Conservation (phyloP, 2,329 filamentous ascomycete species). For the Emericellopsis cladophorae region DNA sequence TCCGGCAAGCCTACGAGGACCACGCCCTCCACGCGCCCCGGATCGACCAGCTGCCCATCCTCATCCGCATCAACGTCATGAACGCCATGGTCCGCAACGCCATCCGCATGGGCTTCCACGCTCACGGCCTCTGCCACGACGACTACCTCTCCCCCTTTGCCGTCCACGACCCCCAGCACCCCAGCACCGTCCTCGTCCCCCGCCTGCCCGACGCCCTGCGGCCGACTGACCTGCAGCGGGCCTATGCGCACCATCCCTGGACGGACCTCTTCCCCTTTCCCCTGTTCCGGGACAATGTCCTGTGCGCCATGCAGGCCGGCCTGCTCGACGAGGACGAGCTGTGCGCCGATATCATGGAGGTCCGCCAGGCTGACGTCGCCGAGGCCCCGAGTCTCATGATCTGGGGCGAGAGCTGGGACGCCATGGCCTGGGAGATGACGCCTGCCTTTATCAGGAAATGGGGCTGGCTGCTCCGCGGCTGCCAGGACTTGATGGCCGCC, state of each 20-base stretch:
- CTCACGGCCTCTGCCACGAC: not conserved
- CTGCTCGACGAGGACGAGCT: conserved; percentile 10
- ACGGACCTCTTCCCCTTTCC: conserved; percentile 21
- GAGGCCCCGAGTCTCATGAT: conserved; percentile 19
- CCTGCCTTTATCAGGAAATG: conserved; percentile 29
- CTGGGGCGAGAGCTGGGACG: conserved; percentile 33
- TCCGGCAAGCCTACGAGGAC: conserved; percentile 4
- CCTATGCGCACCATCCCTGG: conserved; percentile 18
- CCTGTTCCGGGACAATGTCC: conserved; percentile 17
- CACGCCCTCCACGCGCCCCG: not conserved
- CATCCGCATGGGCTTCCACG: not conserved
- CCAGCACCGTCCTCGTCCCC: not conserved
- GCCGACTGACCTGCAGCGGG: conserved; percentile 4
- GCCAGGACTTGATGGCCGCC: conserved; percentile 17
- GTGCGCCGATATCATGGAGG: conserved; percentile 5
- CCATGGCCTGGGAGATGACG: conserved; percentile 30
- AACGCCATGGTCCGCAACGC: conserved; percentile 4
- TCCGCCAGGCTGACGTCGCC: not conserved
- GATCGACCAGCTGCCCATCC: not conserved
- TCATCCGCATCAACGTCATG: conserved; percentile 5
- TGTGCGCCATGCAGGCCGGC: conserved; percentile 5
- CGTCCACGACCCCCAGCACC: not conserved
- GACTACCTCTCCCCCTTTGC: not conserved
- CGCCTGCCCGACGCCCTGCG: not conserved
- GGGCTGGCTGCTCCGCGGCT: conserved; percentile 21